phyloP scores from a whole-genome alignment of 306 rosid species.

The Macrotyloma uniflorum region DNA sequence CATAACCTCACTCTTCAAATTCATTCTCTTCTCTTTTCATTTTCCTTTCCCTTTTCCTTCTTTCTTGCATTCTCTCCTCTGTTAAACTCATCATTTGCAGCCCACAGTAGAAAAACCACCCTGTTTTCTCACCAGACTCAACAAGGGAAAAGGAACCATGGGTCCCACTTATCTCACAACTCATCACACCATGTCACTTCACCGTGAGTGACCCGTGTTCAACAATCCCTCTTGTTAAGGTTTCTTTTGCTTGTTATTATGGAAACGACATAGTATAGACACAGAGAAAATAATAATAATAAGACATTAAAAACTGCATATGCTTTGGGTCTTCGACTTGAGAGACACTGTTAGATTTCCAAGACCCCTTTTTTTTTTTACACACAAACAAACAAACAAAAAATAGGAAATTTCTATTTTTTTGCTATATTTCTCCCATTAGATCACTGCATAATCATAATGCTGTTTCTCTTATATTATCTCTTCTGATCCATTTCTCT shows the following conservation, averaged over 20 bases:
- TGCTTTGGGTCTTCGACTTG: not conserved
- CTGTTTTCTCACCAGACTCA: not conserved
- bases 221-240: constrained; percentile 36
- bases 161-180: constrained; percentile 32
- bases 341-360: constrained; percentile 34
- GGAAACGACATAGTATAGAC: not conserved
- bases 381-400: constrained; percentile 16
- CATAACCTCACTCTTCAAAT: constrained; percentile 6
- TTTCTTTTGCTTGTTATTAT: constrained; percentile 31
- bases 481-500: constrained; percentile 14
- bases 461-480: constrained; percentile 39
- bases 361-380: not conserved
- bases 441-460: constrained; percentile 36
- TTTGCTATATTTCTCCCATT: constrained; percentile 18
- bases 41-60: not conserved
- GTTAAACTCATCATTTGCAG: not conserved
- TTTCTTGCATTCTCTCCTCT: constrained; percentile 11
- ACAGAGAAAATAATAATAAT: constrained; percentile 24
- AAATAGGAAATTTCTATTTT: not conserved
- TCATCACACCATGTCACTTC: constrained; percentile 18
- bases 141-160: not conserved
- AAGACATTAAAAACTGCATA: not conserved
- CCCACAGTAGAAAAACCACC: constrained; percentile 27
- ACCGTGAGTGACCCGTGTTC: constrained; percentile 36
- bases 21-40: not conserved